Conservation (phyloP, 805 yeast genomes). For the Huiozyma naganishii region DNA sequence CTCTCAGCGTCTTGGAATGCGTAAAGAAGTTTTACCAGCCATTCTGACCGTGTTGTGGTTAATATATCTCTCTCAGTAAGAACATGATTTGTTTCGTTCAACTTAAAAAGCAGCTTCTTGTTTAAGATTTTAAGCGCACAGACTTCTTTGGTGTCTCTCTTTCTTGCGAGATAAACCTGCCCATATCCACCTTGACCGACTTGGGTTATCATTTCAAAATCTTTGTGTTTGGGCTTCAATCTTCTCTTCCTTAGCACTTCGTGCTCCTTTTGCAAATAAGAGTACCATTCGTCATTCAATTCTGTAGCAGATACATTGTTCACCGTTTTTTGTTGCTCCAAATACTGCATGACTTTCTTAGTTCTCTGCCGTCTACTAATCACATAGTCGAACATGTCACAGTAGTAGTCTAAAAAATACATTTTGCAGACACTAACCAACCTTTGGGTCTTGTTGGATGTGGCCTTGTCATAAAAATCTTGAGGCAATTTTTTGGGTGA, state of each 20-base stretch:
- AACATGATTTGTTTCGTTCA: conserved; percentile 93
- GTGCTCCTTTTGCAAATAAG: conserved; percentile 75
- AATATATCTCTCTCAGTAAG: conserved; percentile 92
- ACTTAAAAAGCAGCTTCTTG: conserved; percentile 72
- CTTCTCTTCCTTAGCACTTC: conserved; percentile 79
- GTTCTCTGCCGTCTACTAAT: conserved; percentile 76
- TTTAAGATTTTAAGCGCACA: conserved; percentile 91
- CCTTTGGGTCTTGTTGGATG: conserved; percentile 68
- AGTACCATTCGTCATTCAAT: conserved; percentile 52
- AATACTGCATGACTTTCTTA: conserved; percentile 52
- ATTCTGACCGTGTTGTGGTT: conserved; percentile 90
- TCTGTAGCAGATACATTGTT: conserved; percentile 28
- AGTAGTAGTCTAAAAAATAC: conserved; percentile 89
- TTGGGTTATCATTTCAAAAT: conserved; percentile 92
- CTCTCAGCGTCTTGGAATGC: conserved; percentile 91
- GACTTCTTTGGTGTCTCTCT: conserved; percentile 87
- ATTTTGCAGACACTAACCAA: conserved; percentile 85
- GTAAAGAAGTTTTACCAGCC: conserved; percentile 88
- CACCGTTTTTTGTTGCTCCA: conserved; percentile 28
- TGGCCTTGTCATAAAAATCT: conserved; percentile 49
- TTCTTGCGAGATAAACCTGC: conserved; percentile 91
- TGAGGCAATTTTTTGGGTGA: conserved; percentile 29
- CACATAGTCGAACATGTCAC: conserved; percentile 90
- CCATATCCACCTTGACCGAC: conserved; percentile 99
- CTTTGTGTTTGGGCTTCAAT: conserved; percentile 85